Conservation (phyloP, 768 basidiomycete species). For the Boletus eberwhitei region DNA sequence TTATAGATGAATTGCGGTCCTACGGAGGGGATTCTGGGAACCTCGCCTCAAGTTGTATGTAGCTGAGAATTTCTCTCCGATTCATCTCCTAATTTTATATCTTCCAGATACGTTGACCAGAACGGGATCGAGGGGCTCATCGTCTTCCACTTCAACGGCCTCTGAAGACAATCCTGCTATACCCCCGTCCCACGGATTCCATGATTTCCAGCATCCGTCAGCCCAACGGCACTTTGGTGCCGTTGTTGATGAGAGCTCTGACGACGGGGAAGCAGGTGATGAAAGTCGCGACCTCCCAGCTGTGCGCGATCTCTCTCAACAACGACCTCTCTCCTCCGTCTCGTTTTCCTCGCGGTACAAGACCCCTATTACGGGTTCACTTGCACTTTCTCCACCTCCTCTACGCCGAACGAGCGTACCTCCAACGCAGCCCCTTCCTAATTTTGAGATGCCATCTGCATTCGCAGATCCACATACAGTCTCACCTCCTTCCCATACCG, state of each 20-base stretch:
- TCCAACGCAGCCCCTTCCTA: constrained; percentile 66
- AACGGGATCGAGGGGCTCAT: constrained; percentile 52
- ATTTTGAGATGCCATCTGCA: constrained; percentile 69
- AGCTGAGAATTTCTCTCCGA: neutral
- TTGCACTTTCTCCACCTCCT: constrained; percentile 55
- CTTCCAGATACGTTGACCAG: constrained; percentile 33
- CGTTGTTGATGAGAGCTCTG: constrained; percentile 37
- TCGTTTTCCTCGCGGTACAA: constrained; percentile 71
- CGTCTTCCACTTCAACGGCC: constrained; percentile 62
- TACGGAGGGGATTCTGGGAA: constrained; percentile 67
- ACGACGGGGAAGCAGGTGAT: constrained; percentile 47
- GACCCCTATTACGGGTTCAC: constrained; percentile 66
- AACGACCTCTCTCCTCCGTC: constrained; percentile 66
- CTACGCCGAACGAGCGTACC: constrained; percentile 45
- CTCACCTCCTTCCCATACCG: constrained; percentile 37
- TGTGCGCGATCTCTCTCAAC: constrained; percentile 36
- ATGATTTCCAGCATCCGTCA: constrained; percentile 11
- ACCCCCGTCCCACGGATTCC: constrained; percentile 15
- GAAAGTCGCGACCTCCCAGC: constrained; percentile 44
- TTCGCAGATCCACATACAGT: constrained; percentile 50
- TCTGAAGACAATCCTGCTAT: constrained; percentile 39
- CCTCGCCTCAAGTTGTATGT: constrained; percentile 63
- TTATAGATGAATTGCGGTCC: constrained; percentile 75
- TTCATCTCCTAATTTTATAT: neutral
- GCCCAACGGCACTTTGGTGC: constrained; percentile 14